phyloP scores from a whole-genome alignment of 208 protist genomes.

The Leishmania martiniquensis region DNA sequence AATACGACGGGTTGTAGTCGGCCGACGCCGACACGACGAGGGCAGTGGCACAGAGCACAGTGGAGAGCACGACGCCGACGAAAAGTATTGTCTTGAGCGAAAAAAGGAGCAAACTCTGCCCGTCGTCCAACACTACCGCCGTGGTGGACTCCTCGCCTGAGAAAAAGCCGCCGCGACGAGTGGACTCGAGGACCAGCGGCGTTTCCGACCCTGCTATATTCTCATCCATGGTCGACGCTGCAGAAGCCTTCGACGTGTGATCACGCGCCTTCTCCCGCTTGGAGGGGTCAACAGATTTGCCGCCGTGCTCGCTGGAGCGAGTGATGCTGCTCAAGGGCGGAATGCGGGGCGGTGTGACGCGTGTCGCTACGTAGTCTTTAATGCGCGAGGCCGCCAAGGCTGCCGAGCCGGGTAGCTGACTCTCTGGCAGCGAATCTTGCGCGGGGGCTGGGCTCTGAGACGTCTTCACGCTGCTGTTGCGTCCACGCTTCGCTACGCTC shows the following conservation, averaged over 20 bases:
- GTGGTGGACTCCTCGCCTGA: background rate
- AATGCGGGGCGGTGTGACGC: conserved; percentile 28
- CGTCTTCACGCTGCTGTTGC: conserved; percentile 26
- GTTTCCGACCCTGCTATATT: background rate
- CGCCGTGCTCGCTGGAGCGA: background rate
- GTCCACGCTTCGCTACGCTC: conserved; percentile 42
- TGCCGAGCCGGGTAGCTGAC: conserved; percentile 11
- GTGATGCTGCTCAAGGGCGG: background rate
- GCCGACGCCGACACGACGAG: conserved; percentile 26
- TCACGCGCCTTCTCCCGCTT: background rate
- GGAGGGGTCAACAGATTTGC: background rate
- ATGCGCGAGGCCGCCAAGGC: conserved; percentile 24
- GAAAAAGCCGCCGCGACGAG: background rate
- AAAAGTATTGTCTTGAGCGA: conserved; percentile 11
- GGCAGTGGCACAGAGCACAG: conserved; percentile 29
- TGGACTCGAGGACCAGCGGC: background rate
- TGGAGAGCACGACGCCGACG: conserved; percentile 16
- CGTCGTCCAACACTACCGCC: background rate
- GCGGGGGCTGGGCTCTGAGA: conserved; percentile 15
- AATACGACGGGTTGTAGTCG: conserved; percentile 36
- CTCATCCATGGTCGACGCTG: background rate
- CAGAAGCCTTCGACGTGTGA: background rate
- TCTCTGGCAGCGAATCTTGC: conserved; percentile 1
- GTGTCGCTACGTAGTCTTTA: conserved; percentile 37
- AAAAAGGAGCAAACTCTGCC: background rate